Evolutionary conservation across 225 moss, liverwort and hornwort genomes (phyloP).

Genomic region (Thuidium tamariscinum): DNA sequence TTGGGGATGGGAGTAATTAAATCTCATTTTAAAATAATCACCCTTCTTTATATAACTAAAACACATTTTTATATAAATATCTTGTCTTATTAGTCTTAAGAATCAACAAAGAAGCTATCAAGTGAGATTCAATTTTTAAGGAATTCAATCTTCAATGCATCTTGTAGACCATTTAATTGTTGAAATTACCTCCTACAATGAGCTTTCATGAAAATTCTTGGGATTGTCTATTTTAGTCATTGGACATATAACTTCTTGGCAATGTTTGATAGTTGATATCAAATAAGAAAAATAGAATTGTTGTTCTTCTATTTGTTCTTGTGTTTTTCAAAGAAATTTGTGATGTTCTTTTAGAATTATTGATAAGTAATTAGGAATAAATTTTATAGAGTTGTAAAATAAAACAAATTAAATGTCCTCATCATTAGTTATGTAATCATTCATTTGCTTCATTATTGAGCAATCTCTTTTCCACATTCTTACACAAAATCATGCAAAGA

Average conservation of each 20-base stretch:
- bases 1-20: slow-evolving; percentile 13
- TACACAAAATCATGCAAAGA: not conserved
- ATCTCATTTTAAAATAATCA: not conserved
- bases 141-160: not conserved
- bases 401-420: not conserved
- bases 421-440: not conserved
- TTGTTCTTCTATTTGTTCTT: not conserved
- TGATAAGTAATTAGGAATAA: not conserved
- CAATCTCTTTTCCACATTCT: not conserved
- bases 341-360: not conserved
- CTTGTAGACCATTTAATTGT: not conserved
- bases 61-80: fast-evolving
- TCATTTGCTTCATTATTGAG: not conserved
- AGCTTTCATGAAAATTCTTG: not conserved
- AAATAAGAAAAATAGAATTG: not conserved
- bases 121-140: not conserved
- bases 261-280: not conserved
- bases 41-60: too few relatives aligned
- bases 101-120: not conserved
- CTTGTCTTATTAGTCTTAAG: not conserved
- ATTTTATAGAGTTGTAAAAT: not conserved
- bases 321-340: not conserved
- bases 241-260: not conserved
- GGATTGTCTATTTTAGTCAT: not conserved
- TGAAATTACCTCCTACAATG: not conserved